A percentile compares a stretch with the other conserved stretches of the same genome.
Evolutionary conservation across 1,139 yeast genomes (phyloP).

Genomic region (Yamadazyma triangularis): DNA sequence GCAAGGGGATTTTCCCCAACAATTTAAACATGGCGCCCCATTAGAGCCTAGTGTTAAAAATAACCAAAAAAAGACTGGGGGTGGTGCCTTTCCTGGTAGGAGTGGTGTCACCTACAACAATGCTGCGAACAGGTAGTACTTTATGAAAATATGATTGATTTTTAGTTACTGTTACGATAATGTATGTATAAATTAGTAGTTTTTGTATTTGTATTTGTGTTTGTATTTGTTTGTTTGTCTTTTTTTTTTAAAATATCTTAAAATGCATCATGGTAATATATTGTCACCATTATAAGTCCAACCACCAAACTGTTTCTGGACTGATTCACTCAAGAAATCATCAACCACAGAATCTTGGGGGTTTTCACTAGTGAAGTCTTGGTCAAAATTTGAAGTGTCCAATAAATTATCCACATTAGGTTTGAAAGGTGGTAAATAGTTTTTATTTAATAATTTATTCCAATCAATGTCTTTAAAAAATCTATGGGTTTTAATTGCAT

Average conservation of each 20-base stretch:
- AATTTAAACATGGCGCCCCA: constrained; percentile 33
- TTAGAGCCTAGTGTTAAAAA: constrained; percentile 24
- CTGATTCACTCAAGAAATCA: constrained; percentile 81
- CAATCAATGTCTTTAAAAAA: constrained; percentile 92
- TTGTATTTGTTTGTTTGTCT: too few species aligned
- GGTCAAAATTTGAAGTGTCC: constrained; percentile 91
- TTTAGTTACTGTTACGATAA: too few species aligned
- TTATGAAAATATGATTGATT: too few species aligned
- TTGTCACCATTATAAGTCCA: constrained; percentile 89
- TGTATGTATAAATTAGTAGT: too few species aligned
- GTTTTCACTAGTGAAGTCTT: constrained; percentile 86
- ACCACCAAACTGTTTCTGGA: constrained; percentile 96
- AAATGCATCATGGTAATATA: constrained; percentile 10
- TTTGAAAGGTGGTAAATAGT: constrained; percentile 92
- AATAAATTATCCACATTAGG: constrained; percentile 84
- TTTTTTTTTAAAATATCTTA: too few species aligned
- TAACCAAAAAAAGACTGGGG: constrained; percentile 18
- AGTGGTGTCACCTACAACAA: constrained; percentile 36
- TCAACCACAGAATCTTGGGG: constrained; percentile 97
- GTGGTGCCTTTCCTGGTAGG: constrained; percentile 36
- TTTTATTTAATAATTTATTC: constrained; percentile 77
- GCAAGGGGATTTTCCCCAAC: constrained; percentile 30
- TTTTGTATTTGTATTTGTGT: too few species aligned
- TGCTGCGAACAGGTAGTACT: constrained; percentile 23
- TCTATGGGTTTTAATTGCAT: constrained; percentile 77